Conservation (phyloP, 805 yeast species). For the Nakazawaea pomicola region DNA sequence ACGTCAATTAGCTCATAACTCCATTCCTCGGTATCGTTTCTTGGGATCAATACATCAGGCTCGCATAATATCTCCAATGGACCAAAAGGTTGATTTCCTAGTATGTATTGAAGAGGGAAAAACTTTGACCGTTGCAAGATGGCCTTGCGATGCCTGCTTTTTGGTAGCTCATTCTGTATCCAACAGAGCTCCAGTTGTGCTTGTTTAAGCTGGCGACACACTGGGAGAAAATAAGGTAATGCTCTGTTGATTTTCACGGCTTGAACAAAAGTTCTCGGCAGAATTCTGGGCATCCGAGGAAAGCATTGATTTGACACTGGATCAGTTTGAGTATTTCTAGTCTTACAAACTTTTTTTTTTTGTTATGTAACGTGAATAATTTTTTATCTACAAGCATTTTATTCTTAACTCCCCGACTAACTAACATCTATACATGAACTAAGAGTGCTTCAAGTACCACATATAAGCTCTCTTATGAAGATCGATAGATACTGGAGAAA, state of each 20-base stretch:
- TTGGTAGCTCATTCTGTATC: conserved; percentile 56
- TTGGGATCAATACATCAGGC: conserved; percentile 73
- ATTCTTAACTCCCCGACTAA: too few relatives aligned
- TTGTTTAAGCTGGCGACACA: conserved; percentile 22
- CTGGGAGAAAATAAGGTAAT: conserved; percentile 22
- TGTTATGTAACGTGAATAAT: not conserved
- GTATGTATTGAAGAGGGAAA: conserved; percentile 78
- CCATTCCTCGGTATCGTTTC: conserved; percentile 98
- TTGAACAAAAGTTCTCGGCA: too few relatives aligned
- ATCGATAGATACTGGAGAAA: conserved; percentile 78
- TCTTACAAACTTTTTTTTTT: not conserved
- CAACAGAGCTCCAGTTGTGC: conserved; percentile 61
- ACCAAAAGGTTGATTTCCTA: conserved; percentile 88
- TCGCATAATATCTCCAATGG: conserved; percentile 52
- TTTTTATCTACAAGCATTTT: conserved; percentile 2
- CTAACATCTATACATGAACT: conserved; percentile 1
- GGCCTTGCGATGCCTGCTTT: conserved; percentile 43
- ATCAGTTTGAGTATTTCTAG: not conserved
- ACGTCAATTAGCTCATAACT: conserved; percentile 33
- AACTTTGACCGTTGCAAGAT: conserved; percentile 43
- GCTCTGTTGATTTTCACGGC: not conserved
- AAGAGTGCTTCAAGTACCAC: conserved; percentile 65
- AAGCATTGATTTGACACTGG: conserved; percentile 3
- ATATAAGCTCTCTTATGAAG: conserved; percentile 92
- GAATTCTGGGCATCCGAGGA: conserved; percentile 1